Evolutionary conservation across 352 stramenopile genomes (phyloP).

Genomic region (Phytophthora multivora): DNA sequence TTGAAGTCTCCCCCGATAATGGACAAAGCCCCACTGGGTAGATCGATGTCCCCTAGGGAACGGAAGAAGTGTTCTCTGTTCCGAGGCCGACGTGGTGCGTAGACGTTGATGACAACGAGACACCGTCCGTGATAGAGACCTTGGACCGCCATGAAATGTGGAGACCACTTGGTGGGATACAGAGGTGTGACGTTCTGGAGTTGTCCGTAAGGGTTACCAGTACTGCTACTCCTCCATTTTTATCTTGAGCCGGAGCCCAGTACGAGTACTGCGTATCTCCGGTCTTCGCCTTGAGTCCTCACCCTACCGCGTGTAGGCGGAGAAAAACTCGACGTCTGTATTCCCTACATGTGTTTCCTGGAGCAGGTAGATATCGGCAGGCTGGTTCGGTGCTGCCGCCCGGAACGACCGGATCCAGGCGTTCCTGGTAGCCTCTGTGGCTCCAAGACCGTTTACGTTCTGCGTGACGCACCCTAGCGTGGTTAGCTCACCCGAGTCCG

Average conservation of each 20-base stretch:
- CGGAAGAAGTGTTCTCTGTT: neutral
- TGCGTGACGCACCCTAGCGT: neutral
- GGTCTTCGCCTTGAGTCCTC: neutral
- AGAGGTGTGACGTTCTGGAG: neutral
- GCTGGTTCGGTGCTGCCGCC: neutral
- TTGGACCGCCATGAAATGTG: neutral
- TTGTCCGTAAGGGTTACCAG: neutral
- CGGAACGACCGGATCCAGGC: neutral
- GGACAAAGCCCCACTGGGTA: neutral
- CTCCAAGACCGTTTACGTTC: neutral
- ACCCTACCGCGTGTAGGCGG: neutral
- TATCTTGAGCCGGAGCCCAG: neutral
- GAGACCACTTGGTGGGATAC: neutral
- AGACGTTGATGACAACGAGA: neutral
- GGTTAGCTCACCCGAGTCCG: too few relatives aligned
- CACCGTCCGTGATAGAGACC: neutral
- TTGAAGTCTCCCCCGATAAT: conserved; percentile 1
- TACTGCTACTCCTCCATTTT: neutral
- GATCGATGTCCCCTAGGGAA: neutral
- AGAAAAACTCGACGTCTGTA: neutral
- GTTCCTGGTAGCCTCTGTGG: neutral
- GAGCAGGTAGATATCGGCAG: neutral
- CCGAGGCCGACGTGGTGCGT: neutral
- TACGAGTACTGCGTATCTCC: neutral
- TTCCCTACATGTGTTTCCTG: neutral